Evolutionary conservation across 805 yeast genomes (phyloP), one percentile per base, ranked within the genome.

Genomic region (Ogataea nitratoaversa): DNA sequence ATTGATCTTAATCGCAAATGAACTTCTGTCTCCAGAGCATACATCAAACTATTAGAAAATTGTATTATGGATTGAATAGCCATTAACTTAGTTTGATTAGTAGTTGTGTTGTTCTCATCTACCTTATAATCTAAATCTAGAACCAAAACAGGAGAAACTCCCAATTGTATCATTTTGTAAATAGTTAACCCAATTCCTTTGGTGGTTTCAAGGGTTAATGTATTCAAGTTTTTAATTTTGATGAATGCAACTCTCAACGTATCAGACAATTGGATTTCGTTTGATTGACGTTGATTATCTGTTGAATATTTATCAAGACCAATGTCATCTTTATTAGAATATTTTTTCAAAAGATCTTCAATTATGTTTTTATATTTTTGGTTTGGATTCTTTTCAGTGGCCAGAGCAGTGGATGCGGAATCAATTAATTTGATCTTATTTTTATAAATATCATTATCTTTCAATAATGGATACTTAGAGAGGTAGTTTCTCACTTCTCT

Each of bases 401-500:
- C 27, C 7, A 11, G 9, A 8, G 25, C 9, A 8, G 25, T 8
- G 9, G 35, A 8, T 8, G 17, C 32, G 11, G 39, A 39, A 30
- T 36, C 22, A 14, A 56, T 37, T 19, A 53, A 27, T 22, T 38
- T 42, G 9, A 40, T 37, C 19, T 44, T 51, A 32, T 46, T 52
- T 20, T 50, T 52, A 36, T 63, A 63, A n/a, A 60, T 60, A 39
- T 57, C 51, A 32, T 60, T 59, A 24, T 58, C 60, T 28, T 59
- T 54, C 24, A 65, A 52, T n/a, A 71, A 61, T 34, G 78, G 73
- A 56, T 90, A 91, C 55, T 82, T 85, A 27, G 76, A 68, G 34
- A 91, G 64, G 56, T 90, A 91, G 48, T 82, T 84, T 47, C 78
- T 74, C 5, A 96, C 95, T 56, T 91, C 98, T 44, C 99, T 70